These are phyloP conservation scores for Syzygium grande DNA, from an alignment of 345 rosid species.

Conservation along the genomic window DNA sequence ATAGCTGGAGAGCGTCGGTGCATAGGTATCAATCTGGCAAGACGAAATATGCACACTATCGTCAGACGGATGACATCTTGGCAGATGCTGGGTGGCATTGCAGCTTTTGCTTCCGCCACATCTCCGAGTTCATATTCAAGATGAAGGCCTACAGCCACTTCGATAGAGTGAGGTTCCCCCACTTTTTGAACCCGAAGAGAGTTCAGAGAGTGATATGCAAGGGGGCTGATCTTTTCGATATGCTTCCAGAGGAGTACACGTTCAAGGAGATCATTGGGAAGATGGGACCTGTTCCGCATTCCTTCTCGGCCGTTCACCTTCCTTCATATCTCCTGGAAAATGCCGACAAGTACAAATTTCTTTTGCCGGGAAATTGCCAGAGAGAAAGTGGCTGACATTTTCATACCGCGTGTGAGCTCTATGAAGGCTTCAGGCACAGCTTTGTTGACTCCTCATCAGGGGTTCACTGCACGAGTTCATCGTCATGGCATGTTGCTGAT, in stretches of 20 bases:
- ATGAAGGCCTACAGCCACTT: conserved; percentile 62
- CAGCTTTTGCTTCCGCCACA: conserved; percentile 52
- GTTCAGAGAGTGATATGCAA: conserved; percentile 54
- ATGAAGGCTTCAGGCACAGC: neutral
- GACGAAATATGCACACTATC: conserved; percentile 51
- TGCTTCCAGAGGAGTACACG: conserved; percentile 65
- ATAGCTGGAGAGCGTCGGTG: conserved; percentile 89
- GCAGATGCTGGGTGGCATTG: conserved; percentile 71
- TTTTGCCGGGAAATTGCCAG: conserved; percentile 52
- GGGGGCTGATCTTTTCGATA: conserved; percentile 55
- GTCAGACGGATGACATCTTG: conserved; percentile 43
- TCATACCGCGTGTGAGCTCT: neutral
- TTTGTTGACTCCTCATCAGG: neutral
- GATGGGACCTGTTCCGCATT: conserved; percentile 63
- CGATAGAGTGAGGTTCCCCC: conserved; percentile 51
- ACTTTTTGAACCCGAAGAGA: conserved; percentile 41
- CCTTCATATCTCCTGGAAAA: conserved; percentile 54
- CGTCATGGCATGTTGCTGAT: conserved; percentile 6
- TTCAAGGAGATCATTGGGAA: conserved; percentile 55
- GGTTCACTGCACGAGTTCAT: conserved; percentile 6
- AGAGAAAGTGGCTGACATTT: conserved; percentile 43
- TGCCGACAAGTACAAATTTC: conserved; percentile 44
- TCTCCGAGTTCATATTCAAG: conserved; percentile 54
- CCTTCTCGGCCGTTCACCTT: conserved; percentile 55
- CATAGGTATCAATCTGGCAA: conserved; percentile 48